Conservation (phyloP, 2,329 filamentous ascomycete genomes). For the Xylariaceae sp. region DNA sequence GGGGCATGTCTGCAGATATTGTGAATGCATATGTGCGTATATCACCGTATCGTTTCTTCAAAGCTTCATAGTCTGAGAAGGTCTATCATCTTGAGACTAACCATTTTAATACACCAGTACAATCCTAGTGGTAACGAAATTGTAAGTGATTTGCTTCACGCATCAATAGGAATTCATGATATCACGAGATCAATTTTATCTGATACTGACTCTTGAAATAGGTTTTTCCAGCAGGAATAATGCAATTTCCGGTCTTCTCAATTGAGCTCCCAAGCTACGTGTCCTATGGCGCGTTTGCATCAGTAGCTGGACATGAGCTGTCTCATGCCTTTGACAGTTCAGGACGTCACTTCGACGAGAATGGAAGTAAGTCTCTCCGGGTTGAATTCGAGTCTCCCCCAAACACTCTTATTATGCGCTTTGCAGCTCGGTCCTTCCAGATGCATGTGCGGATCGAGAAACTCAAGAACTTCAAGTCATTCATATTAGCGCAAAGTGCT, state of each 20-base stretch:
- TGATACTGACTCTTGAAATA: constrained; percentile 1
- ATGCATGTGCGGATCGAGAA: neutral
- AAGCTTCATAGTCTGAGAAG: too few relatives aligned
- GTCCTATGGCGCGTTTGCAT: constrained; percentile 59
- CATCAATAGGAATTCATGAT: neutral
- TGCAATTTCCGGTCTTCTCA: constrained; percentile 61
- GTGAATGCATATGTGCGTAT: constrained; percentile 47
- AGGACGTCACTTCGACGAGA: constrained; percentile 59
- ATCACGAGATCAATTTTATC: neutral
- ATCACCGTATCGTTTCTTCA: neutral
- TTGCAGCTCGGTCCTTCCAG: neutral
- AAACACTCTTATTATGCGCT: neutral
- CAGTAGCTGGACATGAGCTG: constrained; percentile 60
- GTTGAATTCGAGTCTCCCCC: neutral
- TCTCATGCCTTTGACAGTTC: constrained; percentile 65
- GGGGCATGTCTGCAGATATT: constrained; percentile 57
- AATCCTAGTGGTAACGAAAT: constrained; percentile 61
- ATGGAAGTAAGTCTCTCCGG: constrained; percentile 38
- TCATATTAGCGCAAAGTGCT: neutral
- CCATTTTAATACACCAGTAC: constrained; percentile 38
- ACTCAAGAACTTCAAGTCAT: neutral
- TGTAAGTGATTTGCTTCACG: constrained; percentile 22
- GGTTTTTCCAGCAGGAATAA: constrained; percentile 61
- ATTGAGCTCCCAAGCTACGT: constrained; percentile 49
- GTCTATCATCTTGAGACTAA: too few relatives aligned